Percentiles rank a stretch among this genome's conserved stretches.
phyloP scores from a whole-genome alignment of 331 rosid genomes.

The Rosa hybrid region DNA sequence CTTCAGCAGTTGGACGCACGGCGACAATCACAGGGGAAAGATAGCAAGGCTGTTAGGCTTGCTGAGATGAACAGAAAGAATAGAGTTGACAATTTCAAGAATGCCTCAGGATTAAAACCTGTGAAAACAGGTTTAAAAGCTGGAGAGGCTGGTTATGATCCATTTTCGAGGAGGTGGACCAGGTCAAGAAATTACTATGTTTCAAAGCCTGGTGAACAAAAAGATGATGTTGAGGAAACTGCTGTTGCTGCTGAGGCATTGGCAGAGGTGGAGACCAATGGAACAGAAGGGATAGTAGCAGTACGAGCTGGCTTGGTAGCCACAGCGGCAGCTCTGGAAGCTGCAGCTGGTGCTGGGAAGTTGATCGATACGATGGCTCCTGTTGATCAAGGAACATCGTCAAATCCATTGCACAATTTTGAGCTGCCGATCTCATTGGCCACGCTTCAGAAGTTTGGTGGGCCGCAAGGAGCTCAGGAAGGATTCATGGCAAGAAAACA shows the following conservation, averaged over 20 bases:
- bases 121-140: conserved; percentile 56
- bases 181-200: conserved; percentile 89
- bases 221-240: conserved; percentile 43
- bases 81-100: conserved; percentile 93
- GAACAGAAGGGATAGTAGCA: conserved; percentile 25
- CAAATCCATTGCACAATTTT: conserved; percentile 71
- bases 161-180: conserved; percentile 99
- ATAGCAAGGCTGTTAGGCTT: conserved; percentile 80
- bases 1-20: conserved; percentile 77
- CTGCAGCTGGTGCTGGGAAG: conserved; percentile 97
- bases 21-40: conserved; percentile 49
- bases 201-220: conserved; percentile 53
- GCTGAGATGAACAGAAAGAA: conserved; percentile 96
- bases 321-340: conserved; percentile 81
- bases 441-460: conserved; percentile 75
- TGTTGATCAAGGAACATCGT: conserved; percentile 83
- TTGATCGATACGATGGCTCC: conserved; percentile 89
- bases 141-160: conserved; percentile 98
- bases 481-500: conserved; percentile 79
- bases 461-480: conserved; percentile 71
- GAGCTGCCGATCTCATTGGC: conserved; percentile 88
- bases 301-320: conserved; percentile 64
- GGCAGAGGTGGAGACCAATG: conserved; percentile 34
- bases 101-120: conserved; percentile 78
- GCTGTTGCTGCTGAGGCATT: conserved; percentile 30